phyloP scores from a whole-genome alignment of 2,329 filamentous ascomycete genomes.

The Sordariomycetes sp. region DNA sequence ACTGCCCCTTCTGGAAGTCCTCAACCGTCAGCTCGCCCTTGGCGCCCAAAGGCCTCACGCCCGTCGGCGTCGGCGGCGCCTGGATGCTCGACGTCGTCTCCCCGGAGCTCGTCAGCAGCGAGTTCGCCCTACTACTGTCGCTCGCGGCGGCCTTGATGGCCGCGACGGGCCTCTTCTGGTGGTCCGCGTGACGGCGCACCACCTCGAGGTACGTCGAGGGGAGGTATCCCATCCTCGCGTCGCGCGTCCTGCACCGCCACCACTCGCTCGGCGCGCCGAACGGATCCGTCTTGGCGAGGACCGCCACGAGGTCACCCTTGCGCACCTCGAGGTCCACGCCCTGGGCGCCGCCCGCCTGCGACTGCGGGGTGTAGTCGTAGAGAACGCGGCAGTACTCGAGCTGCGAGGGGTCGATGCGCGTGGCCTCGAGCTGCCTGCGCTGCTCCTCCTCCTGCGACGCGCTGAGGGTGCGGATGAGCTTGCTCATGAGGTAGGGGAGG shows the following conservation, averaged over 20 bases:
- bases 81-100: conserved; percentile 3
- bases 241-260: conserved; percentile 89
- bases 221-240: conserved; percentile 83
- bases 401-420: conserved; percentile 68
- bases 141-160: conserved; percentile 35
- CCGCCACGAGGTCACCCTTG: conserved; percentile 91
- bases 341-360: conserved; percentile 34
- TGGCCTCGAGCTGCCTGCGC: conserved; percentile 40
- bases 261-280: conserved; percentile 87
- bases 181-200: conserved; percentile 36
- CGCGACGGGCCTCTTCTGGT: conserved; percentile 23
- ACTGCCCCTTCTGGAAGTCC: conserved; percentile 44
- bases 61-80: conserved; percentile 19
- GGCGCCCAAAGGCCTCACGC: conserved; percentile 7
- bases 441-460: conserved; percentile 77
- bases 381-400: conserved; percentile 92
- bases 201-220: conserved; percentile 85
- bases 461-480: conserved; percentile 77
- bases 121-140: conserved; percentile 33
- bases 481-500: conserved; percentile 92
- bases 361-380: conserved; percentile 86
- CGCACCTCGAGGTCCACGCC: conserved; percentile 83
- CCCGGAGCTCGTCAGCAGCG: conserved; percentile 27
- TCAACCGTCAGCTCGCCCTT: conserved; percentile 35
- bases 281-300: conserved; percentile 84